Evolutionary conservation across 2,329 filamentous ascomycete genomes (phyloP), one percentile per base, ranked within the genome.

Genomic region (Penicillium sp.): DNA sequence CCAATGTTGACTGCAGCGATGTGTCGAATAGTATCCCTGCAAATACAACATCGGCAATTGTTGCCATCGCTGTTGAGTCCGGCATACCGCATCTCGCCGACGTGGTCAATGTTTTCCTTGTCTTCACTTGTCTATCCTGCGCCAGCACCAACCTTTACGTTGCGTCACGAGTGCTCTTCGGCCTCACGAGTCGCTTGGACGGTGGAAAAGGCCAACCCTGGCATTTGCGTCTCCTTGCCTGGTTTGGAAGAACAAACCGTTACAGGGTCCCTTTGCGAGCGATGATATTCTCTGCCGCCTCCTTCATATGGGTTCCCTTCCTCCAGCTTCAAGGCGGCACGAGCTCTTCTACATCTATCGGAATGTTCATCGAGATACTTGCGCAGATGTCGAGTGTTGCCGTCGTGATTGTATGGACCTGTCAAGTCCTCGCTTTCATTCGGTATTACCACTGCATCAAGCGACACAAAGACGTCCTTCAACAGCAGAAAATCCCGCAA

Each of bases 291-390:
- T 49, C 44, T 50, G 45, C 55, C 3, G n/a, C 23, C 19, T 26
- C 55, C 7, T 57, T 57, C n/a, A 21, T 57, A 3, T 57, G 55
- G 55, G 55, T 57, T 15, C 55, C 55, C 9, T 57, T 44, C 15
- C 55, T 57, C 45, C 55, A 57, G 26, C n/a, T 57, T 13, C 30
- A 45, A 15, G 55, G 55, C 11, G 55, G 45, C 7, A 57, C 55
- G 1, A 50, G n/a, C 29, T 38, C 31, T 5, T 19, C 17, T 11
- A 57, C 30, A 6, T 46, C 55, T 3, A 57, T 50, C 11, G 55
- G 55, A 19, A 49, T 49, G 55, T 50, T 57, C 9, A 23, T 57
- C n/a, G 55, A 57, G 29, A 57, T 49, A 6, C 19, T 57, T 2
- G 55, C 55, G 2, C 55, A 57, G 31, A 57, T 57, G 45, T 45